Base-by-base conservation (phyloP, 257 asterid genomes). In the Lycium barbarum region DNA sequence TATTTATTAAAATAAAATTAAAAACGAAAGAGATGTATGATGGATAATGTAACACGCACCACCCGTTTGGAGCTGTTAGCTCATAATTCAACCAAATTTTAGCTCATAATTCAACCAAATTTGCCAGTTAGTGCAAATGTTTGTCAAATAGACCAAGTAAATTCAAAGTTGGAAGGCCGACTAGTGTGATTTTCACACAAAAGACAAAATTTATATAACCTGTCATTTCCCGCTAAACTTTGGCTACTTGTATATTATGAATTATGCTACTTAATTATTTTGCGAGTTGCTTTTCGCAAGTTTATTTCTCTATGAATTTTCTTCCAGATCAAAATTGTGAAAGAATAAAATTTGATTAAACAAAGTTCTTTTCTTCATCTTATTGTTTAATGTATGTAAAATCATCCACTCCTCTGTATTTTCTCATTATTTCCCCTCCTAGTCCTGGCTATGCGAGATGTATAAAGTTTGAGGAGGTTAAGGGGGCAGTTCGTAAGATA, bases 11-110 rank as follows among this genome's bases (percentile, higher is more conserved):
- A 26, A 26, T 26, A 26, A 26, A 26, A 26, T 26, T 26, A 26
- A 26, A 26, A 26, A 26, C 81, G 91, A 86, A 85, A 90, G 85
- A 79, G 90, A 88, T 61, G 86, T 58, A 57, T 22, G 36, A 13
- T 61, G 81, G 92, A 88, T 91, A 86, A 58, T 84, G 54, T 73
- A 82, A 81, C 79, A 58, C 72, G 85, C 87, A 88, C 91, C 92
- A 86, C 89, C 72, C 82, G 43, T 59, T 81, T 78, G 71, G 40
- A 38, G 55, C 9, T 70, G 18, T 6, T 55, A 33, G 47, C 57
- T 81, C 70, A 15, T 78, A 66, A 59, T 83, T 65, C 8, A 80
- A 84, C 26, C 17, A 86, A 66, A 54, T 81, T 76, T 86, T 55
- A 33, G 47, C 57, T 81, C 70, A 15, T 78, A 66, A 59, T 83